Conservation (phyloP, 768 basidiomycete species). For the Tephrocybe rancida region DNA sequence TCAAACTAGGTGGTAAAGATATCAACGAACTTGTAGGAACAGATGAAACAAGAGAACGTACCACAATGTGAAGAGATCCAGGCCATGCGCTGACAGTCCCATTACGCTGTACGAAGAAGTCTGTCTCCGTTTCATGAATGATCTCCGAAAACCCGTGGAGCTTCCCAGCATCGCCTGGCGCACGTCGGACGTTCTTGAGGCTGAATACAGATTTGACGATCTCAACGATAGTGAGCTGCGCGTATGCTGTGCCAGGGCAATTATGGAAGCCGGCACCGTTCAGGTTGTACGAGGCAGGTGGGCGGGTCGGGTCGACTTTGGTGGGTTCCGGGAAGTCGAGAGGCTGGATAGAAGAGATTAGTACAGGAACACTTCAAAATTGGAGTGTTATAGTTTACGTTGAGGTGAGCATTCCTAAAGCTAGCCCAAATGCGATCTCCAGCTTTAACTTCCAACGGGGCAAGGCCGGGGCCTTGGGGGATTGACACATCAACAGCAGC, state of each 20-base stretch:
- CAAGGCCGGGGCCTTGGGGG: conserved; percentile 34
- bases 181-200: conserved; percentile 46
- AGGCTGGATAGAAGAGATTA: conserved; percentile 28
- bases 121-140: conserved; percentile 35
- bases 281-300: conserved; percentile 28
- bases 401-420: conserved; percentile 45
- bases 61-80: conserved; percentile 35
- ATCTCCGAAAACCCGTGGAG: conserved; percentile 33
- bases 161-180: conserved; percentile 42
- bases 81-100: conserved; percentile 40
- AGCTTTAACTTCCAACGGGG: conserved; percentile 35
- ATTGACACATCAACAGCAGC: conserved; percentile 34
- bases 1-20: too few species aligned
- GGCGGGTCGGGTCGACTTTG: conserved; percentile 39
- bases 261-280: conserved; percentile 41
- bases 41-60: conserved; percentile 15
- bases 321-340: conserved; percentile 43
- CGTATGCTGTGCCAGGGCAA: conserved; percentile 38
- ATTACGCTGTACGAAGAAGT: conserved; percentile 33
- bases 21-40: too few species aligned
- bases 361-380: conserved; percentile 8
- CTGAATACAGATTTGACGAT: conserved; percentile 47
- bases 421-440: conserved; percentile 43
- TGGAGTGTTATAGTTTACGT: conserved; percentile 27
- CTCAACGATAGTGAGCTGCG: conserved; percentile 41